Evolutionary conservation across 805 yeast genomes (phyloP).

Genomic region (Priceomyces haplophilus): DNA sequence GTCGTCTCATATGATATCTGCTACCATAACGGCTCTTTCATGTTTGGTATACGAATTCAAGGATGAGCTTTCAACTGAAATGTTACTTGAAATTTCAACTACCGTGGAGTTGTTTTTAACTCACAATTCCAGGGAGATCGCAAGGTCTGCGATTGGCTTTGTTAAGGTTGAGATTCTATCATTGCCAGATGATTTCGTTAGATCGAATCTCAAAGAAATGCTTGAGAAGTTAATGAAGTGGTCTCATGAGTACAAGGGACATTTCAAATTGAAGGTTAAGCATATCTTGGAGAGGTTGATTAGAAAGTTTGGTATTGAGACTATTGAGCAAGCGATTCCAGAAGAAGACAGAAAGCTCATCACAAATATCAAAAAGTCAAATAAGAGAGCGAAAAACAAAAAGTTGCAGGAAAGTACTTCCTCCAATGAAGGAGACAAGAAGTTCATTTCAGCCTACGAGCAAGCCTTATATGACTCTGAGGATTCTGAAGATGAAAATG

Average conservation of each 20-base stretch:
- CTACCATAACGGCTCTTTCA: constrained; percentile 83
- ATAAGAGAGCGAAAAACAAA: constrained; percentile 80
- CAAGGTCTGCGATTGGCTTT: constrained; percentile 90
- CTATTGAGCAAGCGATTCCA: constrained; percentile 80
- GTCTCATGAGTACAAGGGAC: constrained; percentile 96
- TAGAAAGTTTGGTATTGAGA: constrained; percentile 86
- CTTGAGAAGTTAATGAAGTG: constrained; percentile 76
- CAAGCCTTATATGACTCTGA: constrained; percentile 80
- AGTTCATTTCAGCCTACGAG: constrained; percentile 84
- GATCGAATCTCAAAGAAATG: constrained; percentile 61
- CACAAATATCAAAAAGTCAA: constrained; percentile 79
- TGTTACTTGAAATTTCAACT: constrained; percentile 70
- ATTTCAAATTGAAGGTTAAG: constrained; percentile 88
- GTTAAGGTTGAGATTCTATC: constrained; percentile 84
- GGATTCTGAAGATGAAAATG: constrained; percentile 58
- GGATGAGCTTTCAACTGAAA: constrained; percentile 54
- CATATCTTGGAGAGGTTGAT: constrained; percentile 89
- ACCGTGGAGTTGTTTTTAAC: constrained; percentile 89
- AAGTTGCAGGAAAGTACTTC: constrained; percentile 30
- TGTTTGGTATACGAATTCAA: constrained; percentile 86
- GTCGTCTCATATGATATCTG: constrained; percentile 93
- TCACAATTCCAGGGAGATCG: constrained; percentile 88
- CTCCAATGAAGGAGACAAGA: constrained; percentile 32
- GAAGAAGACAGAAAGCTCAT: constrained; percentile 84
- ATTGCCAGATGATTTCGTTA: constrained; percentile 74